Conservation (phyloP, 495 filamentous ascomycete genomes). For the Sphaerosporella brunnea region DNA sequence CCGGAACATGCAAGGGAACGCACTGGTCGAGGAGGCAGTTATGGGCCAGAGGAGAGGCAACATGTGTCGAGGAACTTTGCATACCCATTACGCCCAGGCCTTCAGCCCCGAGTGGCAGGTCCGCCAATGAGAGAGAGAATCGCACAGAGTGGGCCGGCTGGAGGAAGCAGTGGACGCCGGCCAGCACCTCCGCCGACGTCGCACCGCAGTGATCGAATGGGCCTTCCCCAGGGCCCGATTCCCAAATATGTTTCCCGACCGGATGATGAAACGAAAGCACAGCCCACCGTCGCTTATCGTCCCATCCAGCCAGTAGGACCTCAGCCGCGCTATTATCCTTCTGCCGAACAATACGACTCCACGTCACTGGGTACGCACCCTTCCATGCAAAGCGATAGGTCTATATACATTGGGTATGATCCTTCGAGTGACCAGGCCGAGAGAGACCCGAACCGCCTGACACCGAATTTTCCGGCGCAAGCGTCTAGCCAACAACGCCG, state of each 20-base stretch:
- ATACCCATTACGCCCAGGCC: conserved; percentile 3
- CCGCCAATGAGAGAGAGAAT: neutral
- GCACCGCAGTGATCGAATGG: neutral
- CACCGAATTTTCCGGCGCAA: conserved; percentile 30
- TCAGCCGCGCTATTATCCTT: conserved; percentile 12
- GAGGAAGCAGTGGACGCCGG: neutral
- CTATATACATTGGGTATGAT: conserved; percentile 25
- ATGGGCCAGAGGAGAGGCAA: conserved; percentile 7
- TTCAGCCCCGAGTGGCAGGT: neutral
- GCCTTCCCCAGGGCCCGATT: conserved; percentile 19
- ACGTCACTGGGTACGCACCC: conserved; percentile 13
- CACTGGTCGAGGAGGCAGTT: neutral
- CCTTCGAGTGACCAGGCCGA: conserved; percentile 8
- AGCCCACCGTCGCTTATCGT: too few relatives aligned
- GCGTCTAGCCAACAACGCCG: conserved; percentile 36
- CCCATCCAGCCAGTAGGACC: conserved; percentile 16
- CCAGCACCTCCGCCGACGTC: neutral
- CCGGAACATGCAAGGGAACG: neutral
- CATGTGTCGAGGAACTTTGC: neutral
- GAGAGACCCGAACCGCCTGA: neutral
- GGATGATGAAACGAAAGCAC: conserved; percentile 15
- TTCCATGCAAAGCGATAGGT: conserved; percentile 17
- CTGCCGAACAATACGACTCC: conserved; percentile 10
- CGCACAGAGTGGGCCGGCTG: neutral
- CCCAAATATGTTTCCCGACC: conserved; percentile 15